These are phyloP conservation scores for Aquilaria yunnanensis DNA, from an alignment of 345 rosid genomes.

Conservation along the genomic window DNA sequence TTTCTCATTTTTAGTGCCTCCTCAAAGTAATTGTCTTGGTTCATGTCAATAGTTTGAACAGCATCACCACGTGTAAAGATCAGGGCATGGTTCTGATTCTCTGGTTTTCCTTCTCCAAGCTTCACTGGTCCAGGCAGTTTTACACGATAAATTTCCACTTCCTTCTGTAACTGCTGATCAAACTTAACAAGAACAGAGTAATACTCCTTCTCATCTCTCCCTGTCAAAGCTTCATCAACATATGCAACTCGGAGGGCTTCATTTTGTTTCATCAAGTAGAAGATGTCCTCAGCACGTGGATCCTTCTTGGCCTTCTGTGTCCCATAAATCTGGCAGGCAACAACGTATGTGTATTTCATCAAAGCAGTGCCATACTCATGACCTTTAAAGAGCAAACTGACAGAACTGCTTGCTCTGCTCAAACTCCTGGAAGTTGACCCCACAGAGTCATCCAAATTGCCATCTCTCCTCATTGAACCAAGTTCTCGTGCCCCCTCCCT, in stretches of 20 bases:
- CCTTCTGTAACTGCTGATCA: constrained; percentile 68
- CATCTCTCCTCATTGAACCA: constrained; percentile 58
- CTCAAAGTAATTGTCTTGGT: constrained; percentile 97
- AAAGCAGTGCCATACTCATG: constrained; percentile 83
- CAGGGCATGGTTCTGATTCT: constrained; percentile 95
- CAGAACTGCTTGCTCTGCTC: constrained; percentile 60
- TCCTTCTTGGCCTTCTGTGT: constrained; percentile 87
- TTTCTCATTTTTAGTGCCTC: constrained; percentile 98
- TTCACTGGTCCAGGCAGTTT: constrained; percentile 92
- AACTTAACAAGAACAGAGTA: constrained; percentile 93
- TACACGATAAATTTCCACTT: constrained; percentile 92
- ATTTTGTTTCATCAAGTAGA: constrained; percentile 70
- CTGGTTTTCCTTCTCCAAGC: constrained; percentile 98
- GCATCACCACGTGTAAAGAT: constrained; percentile 99
- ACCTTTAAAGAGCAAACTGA: constrained; percentile 60
- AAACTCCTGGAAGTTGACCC: constrained; percentile 48
- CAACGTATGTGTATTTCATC: constrained; percentile 93
- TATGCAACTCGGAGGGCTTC: constrained; percentile 97
- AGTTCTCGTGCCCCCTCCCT: constrained; percentile 74
- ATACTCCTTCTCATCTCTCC: constrained; percentile 64
- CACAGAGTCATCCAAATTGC: constrained; percentile 35
- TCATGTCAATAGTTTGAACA: constrained; percentile 97
- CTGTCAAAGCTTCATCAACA: constrained; percentile 69
- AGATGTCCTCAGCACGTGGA: constrained; percentile 82
- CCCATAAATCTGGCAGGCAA: constrained; percentile 96